Evolutionary conservation across 805 yeast genomes (phyloP).

Genomic region (Brettanomyces nanus): DNA sequence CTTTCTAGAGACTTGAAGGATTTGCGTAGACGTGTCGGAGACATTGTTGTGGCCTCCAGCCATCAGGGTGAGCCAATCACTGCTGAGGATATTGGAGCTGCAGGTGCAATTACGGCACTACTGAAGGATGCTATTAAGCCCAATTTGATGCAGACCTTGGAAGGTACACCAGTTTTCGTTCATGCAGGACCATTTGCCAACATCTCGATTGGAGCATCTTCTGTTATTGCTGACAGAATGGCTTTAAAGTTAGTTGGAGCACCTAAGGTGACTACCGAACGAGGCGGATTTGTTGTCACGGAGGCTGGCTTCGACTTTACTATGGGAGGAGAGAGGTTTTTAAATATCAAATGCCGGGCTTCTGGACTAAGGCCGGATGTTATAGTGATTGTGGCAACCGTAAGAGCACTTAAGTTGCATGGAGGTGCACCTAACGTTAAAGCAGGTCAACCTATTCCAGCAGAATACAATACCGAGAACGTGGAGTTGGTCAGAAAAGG

Average conservation of each 20-base stretch:
- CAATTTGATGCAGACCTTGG: constrained; percentile 79
- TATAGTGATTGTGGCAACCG: constrained; percentile 76
- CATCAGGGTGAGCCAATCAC: constrained; percentile 63
- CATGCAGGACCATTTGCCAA: constrained; percentile 90
- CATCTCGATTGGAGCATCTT: constrained; percentile 80
- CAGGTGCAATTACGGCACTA: constrained; percentile 78
- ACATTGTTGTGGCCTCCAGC: constrained; percentile 66
- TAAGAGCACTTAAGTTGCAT: constrained; percentile 76
- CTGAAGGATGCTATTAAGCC: constrained; percentile 80
- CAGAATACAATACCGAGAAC: constrained; percentile 65
- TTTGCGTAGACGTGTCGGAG: constrained; percentile 67
- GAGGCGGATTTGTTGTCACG: constrained; percentile 69
- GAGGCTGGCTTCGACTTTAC: constrained; percentile 89
- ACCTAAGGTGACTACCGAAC: constrained; percentile 22
- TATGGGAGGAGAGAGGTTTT: constrained; percentile 86
- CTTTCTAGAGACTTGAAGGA: constrained; percentile 62
- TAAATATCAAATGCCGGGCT: constrained; percentile 74
- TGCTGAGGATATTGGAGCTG: constrained; percentile 78
- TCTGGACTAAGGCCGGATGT: constrained; percentile 74
- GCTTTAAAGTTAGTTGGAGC: constrained; percentile 74
- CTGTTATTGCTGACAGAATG: constrained; percentile 72
- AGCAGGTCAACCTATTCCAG: constrained; percentile 74
- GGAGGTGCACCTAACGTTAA: constrained; percentile 88
- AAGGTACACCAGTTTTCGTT: constrained; percentile 81
- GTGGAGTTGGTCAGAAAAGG: constrained; percentile 62